phyloP scores from a whole-genome alignment of 2,329 filamentous ascomycete species.

The Paraconiothyrium brasiliense region DNA sequence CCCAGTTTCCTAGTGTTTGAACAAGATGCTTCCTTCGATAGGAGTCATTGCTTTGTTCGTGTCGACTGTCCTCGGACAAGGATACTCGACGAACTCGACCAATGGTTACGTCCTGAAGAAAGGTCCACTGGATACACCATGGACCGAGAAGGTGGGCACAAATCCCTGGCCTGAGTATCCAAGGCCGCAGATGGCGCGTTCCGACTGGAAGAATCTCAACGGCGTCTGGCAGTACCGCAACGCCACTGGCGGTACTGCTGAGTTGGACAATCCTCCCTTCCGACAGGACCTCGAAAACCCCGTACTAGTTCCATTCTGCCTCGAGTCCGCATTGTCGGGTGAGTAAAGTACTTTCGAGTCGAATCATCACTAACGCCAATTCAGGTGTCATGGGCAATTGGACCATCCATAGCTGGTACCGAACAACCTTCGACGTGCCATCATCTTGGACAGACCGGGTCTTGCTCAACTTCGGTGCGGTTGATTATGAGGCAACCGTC shows the following conservation, averaged over 20 bases:
- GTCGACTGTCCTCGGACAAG: conserved; percentile 16
- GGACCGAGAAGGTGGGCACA: conserved; percentile 63
- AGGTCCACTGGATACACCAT: conserved; percentile 53
- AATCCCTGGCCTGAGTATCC: conserved; percentile 68
- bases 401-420: conserved; percentile 58
- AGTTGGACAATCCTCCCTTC: conserved; percentile 56
- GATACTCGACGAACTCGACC: conserved; percentile 22
- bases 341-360: conserved; percentile 15
- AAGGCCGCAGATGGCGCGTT: conserved; percentile 64
- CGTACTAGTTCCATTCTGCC: conserved; percentile 63
- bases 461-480: conserved; percentile 67
- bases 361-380: conserved; percentile 53
- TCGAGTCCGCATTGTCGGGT: conserved; percentile 64
- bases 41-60: conserved; percentile 25
- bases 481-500: conserved; percentile 67
- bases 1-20: not conserved
- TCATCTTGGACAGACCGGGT: conserved; percentile 56
- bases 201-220: conserved; percentile 66
- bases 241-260: conserved; percentile 52
- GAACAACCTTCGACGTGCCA: conserved; percentile 62
- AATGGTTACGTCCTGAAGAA: conserved; percentile 39
- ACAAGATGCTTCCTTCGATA: conserved; percentile 32
- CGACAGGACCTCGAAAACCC: conserved; percentile 53
- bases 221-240: conserved; percentile 66
- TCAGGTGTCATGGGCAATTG: conserved; percentile 54